Evolutionary conservation across 306 rosid genomes (phyloP).

Genomic region (Pueraria montana): DNA sequence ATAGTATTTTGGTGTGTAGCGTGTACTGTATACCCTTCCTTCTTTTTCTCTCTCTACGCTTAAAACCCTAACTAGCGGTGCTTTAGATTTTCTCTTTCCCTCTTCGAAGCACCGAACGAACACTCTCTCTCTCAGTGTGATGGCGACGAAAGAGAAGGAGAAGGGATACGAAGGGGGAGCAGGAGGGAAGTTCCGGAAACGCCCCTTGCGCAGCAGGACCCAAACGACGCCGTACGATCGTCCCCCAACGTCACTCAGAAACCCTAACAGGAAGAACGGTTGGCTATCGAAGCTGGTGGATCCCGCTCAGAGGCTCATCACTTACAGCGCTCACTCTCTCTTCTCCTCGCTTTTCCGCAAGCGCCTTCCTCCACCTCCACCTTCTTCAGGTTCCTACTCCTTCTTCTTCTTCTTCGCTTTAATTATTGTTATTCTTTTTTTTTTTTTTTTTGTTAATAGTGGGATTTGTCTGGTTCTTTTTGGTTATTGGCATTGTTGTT

Average conservation of each 20-base stretch:
- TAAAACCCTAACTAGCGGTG: slow-evolving; percentile 48
- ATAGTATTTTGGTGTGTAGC: not conserved
- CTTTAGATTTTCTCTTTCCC: not conserved
- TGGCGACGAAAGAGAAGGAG: slow-evolving; percentile 67
- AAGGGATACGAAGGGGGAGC: slow-evolving; percentile 69
- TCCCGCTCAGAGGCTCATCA: slow-evolving; percentile 90
- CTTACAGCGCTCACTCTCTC: slow-evolving; percentile 68
- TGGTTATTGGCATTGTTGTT: slow-evolving; percentile 6
- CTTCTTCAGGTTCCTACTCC: slow-evolving; percentile 44
- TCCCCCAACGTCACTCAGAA: slow-evolving; percentile 64
- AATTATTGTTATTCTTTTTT: not conserved
- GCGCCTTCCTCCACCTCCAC: slow-evolving; percentile 73
- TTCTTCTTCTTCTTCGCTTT: not conserved
- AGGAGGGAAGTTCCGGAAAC: slow-evolving; percentile 90
- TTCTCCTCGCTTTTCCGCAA: slow-evolving; percentile 82
- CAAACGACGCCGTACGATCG: slow-evolving; percentile 93
- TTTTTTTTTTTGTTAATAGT: not conserved
- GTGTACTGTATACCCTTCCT: not conserved
- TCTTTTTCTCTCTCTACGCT: not conserved
- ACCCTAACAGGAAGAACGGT: slow-evolving; percentile 60
- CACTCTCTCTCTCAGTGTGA: slow-evolving; percentile 27
- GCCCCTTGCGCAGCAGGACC: slow-evolving; percentile 59
- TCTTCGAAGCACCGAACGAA: not conserved
- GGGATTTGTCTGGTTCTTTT: not conserved
- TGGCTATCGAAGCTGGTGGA: slow-evolving; percentile 92